Evolutionary conservation across 2,329 filamentous ascomycete genomes (phyloP), one percentile per base, ranked within the genome.

Genomic region (Aspergillus proliferans): DNA sequence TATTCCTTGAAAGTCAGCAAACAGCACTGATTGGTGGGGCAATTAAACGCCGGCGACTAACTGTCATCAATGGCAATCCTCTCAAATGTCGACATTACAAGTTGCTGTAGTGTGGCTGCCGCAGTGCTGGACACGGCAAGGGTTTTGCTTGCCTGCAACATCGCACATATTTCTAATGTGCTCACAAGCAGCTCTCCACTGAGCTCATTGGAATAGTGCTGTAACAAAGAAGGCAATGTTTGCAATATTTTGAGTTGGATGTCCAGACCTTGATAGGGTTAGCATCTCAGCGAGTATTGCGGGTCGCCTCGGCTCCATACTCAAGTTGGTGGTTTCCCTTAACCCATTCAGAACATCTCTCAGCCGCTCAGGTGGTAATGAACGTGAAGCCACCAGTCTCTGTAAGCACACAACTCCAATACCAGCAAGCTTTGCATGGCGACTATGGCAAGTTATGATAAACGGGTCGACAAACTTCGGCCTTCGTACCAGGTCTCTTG

Each of bases 181-280:
- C 83, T 88, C 24, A 89, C 86, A 36, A 98, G 77, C 30, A 95
- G 75, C 51, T 92, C 86, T 2, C 87, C 89, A 51, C 85, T 84
- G 34, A 98, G 74, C 49, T 95, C 87, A 33, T 80, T 77, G 0
- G 88, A 83, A 70, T 97, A 97, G 61, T 95, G 95, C 58, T 96
- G 91, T 21, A 97, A 72, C 33, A 98, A 71, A 1, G 90, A 88
- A 3, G 93, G 93, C 14, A 98, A 72, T 1, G 90, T 89, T 67
- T 98, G 93, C 12, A 98, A 75, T 46, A 97, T 93, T 70, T 97
- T 97, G 57, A 98, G 81, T 65, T 98, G 93, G 2, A 96, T 87
- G 71, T 98, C 93, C 51, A 95, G 75, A 46, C 77, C 80, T 81
- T 49, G 8, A 43, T 14, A 26, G 8, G 15, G 49, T 69, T 49